Conservation (phyloP, 257 asterid genomes). For the Rauvolfia tetraphylla region DNA sequence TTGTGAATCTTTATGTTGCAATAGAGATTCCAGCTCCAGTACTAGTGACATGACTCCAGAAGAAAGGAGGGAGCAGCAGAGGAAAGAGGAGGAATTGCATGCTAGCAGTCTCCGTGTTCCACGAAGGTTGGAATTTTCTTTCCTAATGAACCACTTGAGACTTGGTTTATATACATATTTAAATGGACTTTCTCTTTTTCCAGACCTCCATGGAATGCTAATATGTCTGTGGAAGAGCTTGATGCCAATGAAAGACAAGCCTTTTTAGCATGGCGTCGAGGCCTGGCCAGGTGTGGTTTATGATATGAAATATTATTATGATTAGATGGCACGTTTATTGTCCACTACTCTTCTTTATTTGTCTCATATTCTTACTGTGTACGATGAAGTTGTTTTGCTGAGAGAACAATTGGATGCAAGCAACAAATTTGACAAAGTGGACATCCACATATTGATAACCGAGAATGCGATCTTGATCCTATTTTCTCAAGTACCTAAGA, state of each 20-base stretch:
- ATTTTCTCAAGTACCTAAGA: neutral
- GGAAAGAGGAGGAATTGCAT: constrained; percentile 85
- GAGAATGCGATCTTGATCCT: neutral
- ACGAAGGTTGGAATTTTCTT: constrained; percentile 48
- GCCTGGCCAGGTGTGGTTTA: constrained; percentile 72
- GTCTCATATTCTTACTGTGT: neutral
- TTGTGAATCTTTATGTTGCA: constrained; percentile 12
- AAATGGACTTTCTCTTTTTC: constrained; percentile 17
- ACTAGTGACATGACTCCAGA: constrained; percentile 50
- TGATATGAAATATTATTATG: neutral
- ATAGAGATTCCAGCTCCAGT: constrained; percentile 66
- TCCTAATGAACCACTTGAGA: neutral
- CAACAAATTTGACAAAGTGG: neutral
- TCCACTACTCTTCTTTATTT: neutral
- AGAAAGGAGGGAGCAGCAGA: constrained; percentile 62
- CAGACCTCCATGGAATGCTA: constrained; percentile 94
- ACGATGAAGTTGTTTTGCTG: neutral
- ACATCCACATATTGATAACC: neutral
- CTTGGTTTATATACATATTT: constrained; percentile 14
- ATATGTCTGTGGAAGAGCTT: constrained; percentile 90
- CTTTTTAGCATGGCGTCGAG: constrained; percentile 92
- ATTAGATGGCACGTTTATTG: neutral
- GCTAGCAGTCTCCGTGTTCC: constrained; percentile 95
- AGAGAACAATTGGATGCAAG: neutral
- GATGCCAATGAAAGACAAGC: constrained; percentile 74